These are phyloP conservation scores for Pythium coloratum DNA, from an alignment of 352 stramenopile genomes.

Conservation along the genomic window DNA sequence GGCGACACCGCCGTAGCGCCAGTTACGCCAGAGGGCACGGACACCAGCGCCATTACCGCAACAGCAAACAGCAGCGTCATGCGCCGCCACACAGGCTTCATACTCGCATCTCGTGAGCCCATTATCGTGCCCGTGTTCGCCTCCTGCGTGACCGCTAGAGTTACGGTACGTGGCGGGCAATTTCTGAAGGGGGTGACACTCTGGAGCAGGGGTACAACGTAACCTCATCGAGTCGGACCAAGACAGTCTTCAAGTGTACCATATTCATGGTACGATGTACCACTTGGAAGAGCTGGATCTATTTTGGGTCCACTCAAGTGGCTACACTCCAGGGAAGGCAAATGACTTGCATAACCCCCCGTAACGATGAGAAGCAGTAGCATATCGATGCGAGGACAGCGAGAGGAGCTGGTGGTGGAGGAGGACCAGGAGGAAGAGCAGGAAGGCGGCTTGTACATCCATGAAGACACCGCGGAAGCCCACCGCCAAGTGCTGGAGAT, in stretches of 20 bases:
- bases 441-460: constrained; percentile 6
- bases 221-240: constrained; percentile 3
- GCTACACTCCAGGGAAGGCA: constrained; percentile 8
- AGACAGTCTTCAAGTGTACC: constrained; percentile 6
- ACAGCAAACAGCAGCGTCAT: constrained; percentile 13
- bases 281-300: background rate
- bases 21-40: constrained; percentile 7
- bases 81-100: constrained; percentile 10
- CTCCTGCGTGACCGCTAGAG: background rate
- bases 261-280: constrained; percentile 2
- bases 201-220: background rate
- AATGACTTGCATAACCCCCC: background rate
- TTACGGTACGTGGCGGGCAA: background rate
- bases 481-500: constrained; percentile 69
- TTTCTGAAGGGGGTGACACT: background rate
- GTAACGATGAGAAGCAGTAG: background rate
- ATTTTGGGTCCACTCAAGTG: constrained; percentile 9
- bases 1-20: constrained; percentile 16
- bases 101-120: background rate
- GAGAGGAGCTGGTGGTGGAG: constrained; percentile 10
- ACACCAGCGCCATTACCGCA: background rate
- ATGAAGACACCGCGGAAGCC: constrained; percentile 38
- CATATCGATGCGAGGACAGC: background rate
- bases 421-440: constrained; percentile 11
- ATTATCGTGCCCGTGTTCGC: background rate